A percentile compares a stretch with the other conserved stretches of the same genome.
Evolutionary conservation across 805 yeast species (phyloP).

Genomic region (Candida hispaniensis): DNA sequence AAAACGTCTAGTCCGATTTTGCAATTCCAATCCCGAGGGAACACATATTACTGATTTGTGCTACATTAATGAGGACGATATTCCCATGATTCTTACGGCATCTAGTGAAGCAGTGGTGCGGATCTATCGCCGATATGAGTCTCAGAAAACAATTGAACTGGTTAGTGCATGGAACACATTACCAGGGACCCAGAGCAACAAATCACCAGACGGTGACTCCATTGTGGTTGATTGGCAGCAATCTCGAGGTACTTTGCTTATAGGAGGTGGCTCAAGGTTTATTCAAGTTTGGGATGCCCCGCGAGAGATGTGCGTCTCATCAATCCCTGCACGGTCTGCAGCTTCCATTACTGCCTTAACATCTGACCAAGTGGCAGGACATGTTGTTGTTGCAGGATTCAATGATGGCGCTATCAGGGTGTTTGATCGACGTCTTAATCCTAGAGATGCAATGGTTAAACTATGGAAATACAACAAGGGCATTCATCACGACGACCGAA

Average conservation of each 20-base stretch:
- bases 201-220: slow-evolving; percentile 9
- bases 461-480: slow-evolving; percentile 44
- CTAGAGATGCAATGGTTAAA: slow-evolving; percentile 75
- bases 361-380: slow-evolving; percentile 92
- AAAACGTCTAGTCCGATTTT: slow-evolving; percentile 52
- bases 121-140: slow-evolving; percentile 67
- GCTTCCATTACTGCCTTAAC: slow-evolving; percentile 82
- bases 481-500: slow-evolving; percentile 38
- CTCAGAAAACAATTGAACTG: slow-evolving; percentile 43
- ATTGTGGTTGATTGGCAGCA: slow-evolving; percentile 94
- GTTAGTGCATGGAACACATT: slow-evolving; percentile 89
- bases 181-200: slow-evolving; percentile 40
- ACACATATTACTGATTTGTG: slow-evolving; percentile 80
- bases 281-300: slow-evolving; percentile 96
- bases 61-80: slow-evolving; percentile 85
- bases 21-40: slow-evolving; percentile 78
- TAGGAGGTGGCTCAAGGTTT: slow-evolving; percentile 89
- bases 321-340: slow-evolving; percentile 84
- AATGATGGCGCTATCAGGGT: slow-evolving; percentile 83
- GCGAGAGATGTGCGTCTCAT: slow-evolving; percentile 72
- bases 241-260: slow-evolving; percentile 78
- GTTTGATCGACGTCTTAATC: slow-evolving; percentile 78
- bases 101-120: slow-evolving; percentile 92
- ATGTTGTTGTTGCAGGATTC: slow-evolving; percentile 82
- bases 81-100: slow-evolving; percentile 74